Conservation (phyloP, 129 eudicot genomes). For the Glebionis coronaria region DNA sequence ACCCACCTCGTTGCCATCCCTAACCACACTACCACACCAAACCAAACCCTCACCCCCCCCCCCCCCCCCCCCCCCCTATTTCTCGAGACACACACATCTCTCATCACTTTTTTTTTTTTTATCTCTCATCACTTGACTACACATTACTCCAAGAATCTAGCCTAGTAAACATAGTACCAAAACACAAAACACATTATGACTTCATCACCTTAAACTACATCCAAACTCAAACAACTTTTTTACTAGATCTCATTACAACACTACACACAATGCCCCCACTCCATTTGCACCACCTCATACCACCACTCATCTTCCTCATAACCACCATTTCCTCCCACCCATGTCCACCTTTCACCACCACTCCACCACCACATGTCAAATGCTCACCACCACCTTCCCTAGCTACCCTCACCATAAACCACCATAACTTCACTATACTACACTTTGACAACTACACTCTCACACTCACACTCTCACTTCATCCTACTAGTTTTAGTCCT, state of each 20-base stretch:
- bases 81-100: slow-evolving; percentile 19
- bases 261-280: slow-evolving; percentile 23
- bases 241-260: slow-evolving; percentile 3
- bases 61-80: neutral
- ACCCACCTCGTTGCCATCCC: no score
- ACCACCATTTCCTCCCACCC: slow-evolving; percentile 22
- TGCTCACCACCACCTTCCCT: slow-evolving; percentile 48
- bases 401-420: slow-evolving; percentile 65
- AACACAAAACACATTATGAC: slow-evolving; percentile 5
- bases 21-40: no score
- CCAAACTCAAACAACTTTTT: neutral
- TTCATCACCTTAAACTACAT: slow-evolving; percentile 12
- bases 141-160: slow-evolving; percentile 31
- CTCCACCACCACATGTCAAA: slow-evolving; percentile 66
- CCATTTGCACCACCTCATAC: slow-evolving; percentile 19
- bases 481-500: slow-evolving; percentile 21
- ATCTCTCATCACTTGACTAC: slow-evolving; percentile 10
- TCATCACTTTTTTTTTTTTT: no score
- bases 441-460: slow-evolving; percentile 45
- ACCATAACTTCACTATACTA: slow-evolving; percentile 61
- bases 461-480: slow-evolving; percentile 50
- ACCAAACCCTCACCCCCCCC: neutral
- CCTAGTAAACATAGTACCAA: neutral
- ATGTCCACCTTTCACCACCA: slow-evolving; percentile 77
- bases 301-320: slow-evolving; percentile 8